A percentile compares a stretch with the other conserved stretches of the same genome.
Conservation (phyloP, 148 eudicot genomes). For the Drosera capensis region DNA sequence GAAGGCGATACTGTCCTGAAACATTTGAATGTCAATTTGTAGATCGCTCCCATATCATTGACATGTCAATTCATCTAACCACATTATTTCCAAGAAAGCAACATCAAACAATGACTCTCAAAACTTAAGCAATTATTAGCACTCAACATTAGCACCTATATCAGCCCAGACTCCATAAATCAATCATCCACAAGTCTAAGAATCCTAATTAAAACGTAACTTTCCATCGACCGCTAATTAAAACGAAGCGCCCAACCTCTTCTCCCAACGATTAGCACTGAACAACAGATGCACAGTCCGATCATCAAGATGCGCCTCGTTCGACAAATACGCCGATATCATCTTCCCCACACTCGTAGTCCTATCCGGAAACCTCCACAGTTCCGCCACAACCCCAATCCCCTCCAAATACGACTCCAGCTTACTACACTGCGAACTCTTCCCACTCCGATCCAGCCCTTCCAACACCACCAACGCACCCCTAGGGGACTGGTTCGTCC, state of each 20-base stretch:
- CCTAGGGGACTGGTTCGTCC: conserved; percentile 20
- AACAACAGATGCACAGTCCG: conserved; percentile 72
- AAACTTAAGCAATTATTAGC: too few species aligned
- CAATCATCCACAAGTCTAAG: too few species aligned
- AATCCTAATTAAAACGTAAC: too few species aligned
- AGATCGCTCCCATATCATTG: too few species aligned
- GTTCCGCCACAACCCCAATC: conserved; percentile 47
- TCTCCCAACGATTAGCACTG: conserved; percentile 98
- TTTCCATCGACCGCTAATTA: not conserved
- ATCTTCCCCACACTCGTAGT: conserved; percentile 62
- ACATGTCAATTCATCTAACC: too few species aligned
- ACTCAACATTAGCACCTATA: too few species aligned
- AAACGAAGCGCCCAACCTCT: conserved; percentile 34
- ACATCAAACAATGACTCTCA: too few species aligned
- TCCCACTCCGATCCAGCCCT: conserved; percentile 96
- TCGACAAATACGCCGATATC: conserved; percentile 81
- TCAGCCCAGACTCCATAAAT: too few species aligned
- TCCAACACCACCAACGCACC: conserved; percentile 89
- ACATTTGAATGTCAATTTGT: too few species aligned
- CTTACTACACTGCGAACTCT: conserved; percentile 59
- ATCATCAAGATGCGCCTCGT: conserved; percentile 75
- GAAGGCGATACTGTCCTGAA: too few species aligned
- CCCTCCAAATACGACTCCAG: conserved; percentile 40
- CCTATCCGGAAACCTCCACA: conserved; percentile 90
- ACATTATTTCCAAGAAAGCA: too few species aligned